Base-by-base conservation (phyloP, 2,329 filamentous ascomycete genomes). In the Diaporthe helianthi region DNA sequence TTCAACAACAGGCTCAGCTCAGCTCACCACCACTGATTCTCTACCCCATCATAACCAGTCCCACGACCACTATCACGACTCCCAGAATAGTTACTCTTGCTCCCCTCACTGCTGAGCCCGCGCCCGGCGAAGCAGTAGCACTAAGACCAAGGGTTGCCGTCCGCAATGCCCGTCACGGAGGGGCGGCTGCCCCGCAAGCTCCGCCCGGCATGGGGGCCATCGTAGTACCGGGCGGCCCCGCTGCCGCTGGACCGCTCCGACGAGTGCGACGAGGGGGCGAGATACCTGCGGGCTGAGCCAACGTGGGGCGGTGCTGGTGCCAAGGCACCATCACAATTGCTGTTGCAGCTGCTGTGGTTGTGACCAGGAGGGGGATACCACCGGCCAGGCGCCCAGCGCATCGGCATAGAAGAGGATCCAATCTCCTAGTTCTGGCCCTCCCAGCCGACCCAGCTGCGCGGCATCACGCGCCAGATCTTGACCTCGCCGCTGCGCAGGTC, bases 391-490 rank as follows among this genome's bases (percentile, higher is more conserved):
- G 7, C 12, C 17, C 51, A 49, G 12, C 51, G 51, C 63, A 68
- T 70, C 55, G 52, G 52, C 66, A 70, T 61, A 5, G 64, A 61
- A 10, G 46, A 61, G 8, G 31, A 54, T 44, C 70, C 70, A 13
- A 65, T 38, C 69, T 47, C 79, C 83, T 87, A 89, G 75, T 86
- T 84, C 79, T 84, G 81, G 73, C 83, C 84, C 76, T 90, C 91
- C 96, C 95, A 98, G 29, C 94, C 94, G 65, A 98, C 90, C 94
- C 94, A 99, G 77, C 87, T 91, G 75, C 93, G 87, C 47, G 93
- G 92, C 89, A 98, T 97, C 54, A 98, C 92, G 69, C 96, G 89
- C 96, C 96, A 99, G 71, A 99, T 93, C 83, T 96, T 95, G 75
- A 98, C 94, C 82, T 99, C 96, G 22, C 96, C 96, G 79, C 92